Conservation (phyloP, 2,329 filamentous ascomycete genomes). For the Talaromyces sp. region DNA sequence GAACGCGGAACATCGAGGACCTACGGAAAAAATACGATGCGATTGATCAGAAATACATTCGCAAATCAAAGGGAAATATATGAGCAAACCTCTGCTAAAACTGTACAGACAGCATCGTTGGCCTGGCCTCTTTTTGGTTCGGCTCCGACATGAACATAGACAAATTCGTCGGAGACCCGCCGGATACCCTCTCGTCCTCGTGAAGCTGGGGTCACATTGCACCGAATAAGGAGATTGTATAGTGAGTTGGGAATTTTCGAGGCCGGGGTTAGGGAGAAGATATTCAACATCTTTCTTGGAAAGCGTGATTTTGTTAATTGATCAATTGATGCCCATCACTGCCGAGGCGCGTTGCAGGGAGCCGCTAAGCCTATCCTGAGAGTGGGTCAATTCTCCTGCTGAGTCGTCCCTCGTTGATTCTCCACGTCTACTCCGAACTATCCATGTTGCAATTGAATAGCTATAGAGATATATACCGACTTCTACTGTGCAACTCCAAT, state of each 20-base stretch:
- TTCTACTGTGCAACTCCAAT: neutral
- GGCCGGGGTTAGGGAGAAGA: neutral
- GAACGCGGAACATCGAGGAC: conserved; percentile 59
- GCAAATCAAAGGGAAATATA: neutral
- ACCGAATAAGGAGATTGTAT: conserved; percentile 53
- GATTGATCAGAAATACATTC: neutral
- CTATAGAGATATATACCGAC: neutral
- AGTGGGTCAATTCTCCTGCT: neutral
- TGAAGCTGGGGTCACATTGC: conserved; percentile 62
- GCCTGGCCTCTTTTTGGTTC: conserved; percentile 63
- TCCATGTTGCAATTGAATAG: neutral
- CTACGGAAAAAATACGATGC: conserved; percentile 26
- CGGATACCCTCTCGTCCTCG: conserved; percentile 57
- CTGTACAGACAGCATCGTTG: conserved; percentile 59
- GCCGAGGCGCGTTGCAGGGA: neutral
- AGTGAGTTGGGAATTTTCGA: neutral
- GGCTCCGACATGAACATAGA: conserved; percentile 63
- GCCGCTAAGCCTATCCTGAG: neutral
- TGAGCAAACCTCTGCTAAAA: conserved; percentile 54
- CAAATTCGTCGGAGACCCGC: conserved; percentile 49
- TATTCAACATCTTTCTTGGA: neutral
- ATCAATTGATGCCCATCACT: no score
- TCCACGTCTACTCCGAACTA: neutral
- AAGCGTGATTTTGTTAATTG: no score
- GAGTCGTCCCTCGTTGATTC: neutral